phyloP scores from a whole-genome alignment of 2,329 filamentous ascomycete genomes.

The Colletotrichum endophyticum region DNA sequence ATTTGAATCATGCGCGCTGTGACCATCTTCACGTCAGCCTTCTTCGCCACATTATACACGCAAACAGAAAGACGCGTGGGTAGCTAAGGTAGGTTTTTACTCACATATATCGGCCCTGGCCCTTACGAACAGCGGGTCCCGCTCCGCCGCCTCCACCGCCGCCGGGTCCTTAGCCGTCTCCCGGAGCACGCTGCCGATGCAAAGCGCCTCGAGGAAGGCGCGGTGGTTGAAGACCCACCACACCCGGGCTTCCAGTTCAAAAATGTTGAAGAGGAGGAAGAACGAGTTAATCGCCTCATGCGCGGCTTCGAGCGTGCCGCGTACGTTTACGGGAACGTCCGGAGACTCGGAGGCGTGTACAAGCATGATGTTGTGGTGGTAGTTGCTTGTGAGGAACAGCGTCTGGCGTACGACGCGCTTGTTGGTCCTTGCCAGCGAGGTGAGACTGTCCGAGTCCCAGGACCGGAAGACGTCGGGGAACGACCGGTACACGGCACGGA shows the following conservation, averaged over 20 bases:
- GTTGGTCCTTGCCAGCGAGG: constrained; percentile 60
- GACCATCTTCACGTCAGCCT: neutral
- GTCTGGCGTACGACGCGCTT: constrained; percentile 76
- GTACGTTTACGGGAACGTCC: constrained; percentile 68
- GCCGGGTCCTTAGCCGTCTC: constrained; percentile 53
- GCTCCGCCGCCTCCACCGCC: constrained; percentile 48
- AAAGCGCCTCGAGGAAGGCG: constrained; percentile 77
- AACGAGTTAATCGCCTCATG: constrained; percentile 77
- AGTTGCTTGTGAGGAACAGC: constrained; percentile 80
- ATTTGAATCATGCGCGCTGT: constrained; percentile 68
- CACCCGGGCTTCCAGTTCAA: constrained; percentile 74
- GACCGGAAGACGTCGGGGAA: constrained; percentile 75
- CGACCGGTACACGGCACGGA: constrained; percentile 73
- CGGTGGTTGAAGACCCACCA: constrained; percentile 89
- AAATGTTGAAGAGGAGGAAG: constrained; percentile 73
- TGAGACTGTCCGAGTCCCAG: constrained; percentile 67
- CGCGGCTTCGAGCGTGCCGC: constrained; percentile 75
- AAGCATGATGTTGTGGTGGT: constrained; percentile 83
- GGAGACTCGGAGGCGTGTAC: constrained; percentile 74
- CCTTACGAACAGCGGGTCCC: constrained; percentile 65
- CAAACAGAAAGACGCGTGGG: neutral
- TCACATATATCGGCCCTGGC: constrained; percentile 66
- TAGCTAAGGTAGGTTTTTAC: constrained; percentile 29
- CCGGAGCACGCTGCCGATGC: constrained; percentile 65
- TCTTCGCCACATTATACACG: neutral